These are phyloP conservation scores for carrot (Daucus carota) DNA, from an alignment of 129 eudicot genomes.

Conservation along the genomic window DNA sequence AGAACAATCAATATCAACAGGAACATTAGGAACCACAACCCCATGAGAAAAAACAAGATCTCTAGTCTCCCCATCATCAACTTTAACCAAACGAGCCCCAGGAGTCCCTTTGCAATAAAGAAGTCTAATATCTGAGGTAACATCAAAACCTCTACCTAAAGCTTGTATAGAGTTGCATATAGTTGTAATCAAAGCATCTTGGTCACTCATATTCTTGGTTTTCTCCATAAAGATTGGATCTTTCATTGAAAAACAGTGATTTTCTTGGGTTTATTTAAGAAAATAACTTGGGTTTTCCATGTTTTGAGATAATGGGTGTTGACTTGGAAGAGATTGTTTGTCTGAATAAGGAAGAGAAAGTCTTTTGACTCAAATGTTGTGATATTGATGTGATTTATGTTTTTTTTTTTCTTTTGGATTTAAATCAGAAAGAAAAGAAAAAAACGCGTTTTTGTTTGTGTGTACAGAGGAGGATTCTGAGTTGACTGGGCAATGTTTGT, in stretches of 20 bases:
- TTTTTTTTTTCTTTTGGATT: neutral
- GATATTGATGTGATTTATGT: neutral
- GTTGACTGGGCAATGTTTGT: slow-evolving; percentile 14
- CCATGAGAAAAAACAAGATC: slow-evolving; percentile 45
- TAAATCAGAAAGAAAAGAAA: neutral
- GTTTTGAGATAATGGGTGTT: neutral
- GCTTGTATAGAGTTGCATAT: slow-evolving; percentile 77
- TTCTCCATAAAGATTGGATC: slow-evolving; percentile 24
- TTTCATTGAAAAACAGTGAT: slow-evolving; percentile 12
- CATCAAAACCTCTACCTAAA: slow-evolving; percentile 95
- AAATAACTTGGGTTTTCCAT: neutral
- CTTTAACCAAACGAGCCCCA: slow-evolving; percentile 61
- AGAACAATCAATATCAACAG: slow-evolving; percentile 62
- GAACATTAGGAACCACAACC: slow-evolving; percentile 53
- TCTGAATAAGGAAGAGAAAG: slow-evolving; percentile 9
- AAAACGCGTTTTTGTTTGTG: slow-evolving; percentile 29
- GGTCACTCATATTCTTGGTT: slow-evolving; percentile 12
- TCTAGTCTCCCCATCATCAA: slow-evolving; percentile 47
- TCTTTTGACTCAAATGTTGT: slow-evolving; percentile 27
- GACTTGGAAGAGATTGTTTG: slow-evolving; percentile 13
- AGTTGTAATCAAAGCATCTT: slow-evolving; percentile 57
- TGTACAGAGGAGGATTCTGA: slow-evolving; percentile 12
- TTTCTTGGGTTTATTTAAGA: slow-evolving; percentile 1
- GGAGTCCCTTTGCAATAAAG: slow-evolving; percentile 91
- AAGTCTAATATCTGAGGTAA: slow-evolving; percentile 86